phyloP scores from a whole-genome alignment of 2,329 filamentous ascomycete species.

The Fusarium keratoplasticum region DNA sequence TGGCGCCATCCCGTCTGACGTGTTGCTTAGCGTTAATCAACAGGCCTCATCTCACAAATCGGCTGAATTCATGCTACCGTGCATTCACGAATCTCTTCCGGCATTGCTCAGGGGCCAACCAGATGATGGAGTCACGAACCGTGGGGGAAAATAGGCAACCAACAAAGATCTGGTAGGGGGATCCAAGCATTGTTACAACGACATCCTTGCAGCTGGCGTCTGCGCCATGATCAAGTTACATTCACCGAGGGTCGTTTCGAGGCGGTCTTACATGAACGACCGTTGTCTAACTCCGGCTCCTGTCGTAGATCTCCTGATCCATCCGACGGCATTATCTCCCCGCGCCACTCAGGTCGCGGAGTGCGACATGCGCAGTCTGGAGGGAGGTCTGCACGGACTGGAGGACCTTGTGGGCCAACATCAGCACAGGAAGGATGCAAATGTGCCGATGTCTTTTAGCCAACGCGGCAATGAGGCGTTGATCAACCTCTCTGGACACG shows the following conservation, averaged over 20 bases:
- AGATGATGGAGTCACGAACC: background rate
- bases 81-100: slow-evolving; percentile 5
- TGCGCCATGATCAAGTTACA: slow-evolving; percentile 5
- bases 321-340: background rate
- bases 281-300: background rate
- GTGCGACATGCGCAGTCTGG: background rate
- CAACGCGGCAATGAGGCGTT: slow-evolving; percentile 3
- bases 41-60: background rate
- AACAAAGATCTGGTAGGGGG: background rate
- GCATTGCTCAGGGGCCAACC: slow-evolving; percentile 1
- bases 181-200: background rate
- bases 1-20: background rate
- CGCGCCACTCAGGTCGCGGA: slow-evolving; percentile 2
- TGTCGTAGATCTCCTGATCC: slow-evolving; percentile 6
- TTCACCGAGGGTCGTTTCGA: background rate
- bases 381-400: background rate
- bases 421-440: slow-evolving; percentile 23
- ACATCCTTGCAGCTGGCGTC: background rate
- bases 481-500: background rate
- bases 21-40: background rate
- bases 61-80: background rate
- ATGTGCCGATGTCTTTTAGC: slow-evolving; percentile 10
- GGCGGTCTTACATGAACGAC: background rate
- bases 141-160: slow-evolving; percentile 7
- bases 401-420: slow-evolving; percentile 11